These are phyloP conservation scores for Scolecobasidium constrictum DNA, from an alignment of 2,329 filamentous ascomycete species.

Conservation along the genomic window DNA sequence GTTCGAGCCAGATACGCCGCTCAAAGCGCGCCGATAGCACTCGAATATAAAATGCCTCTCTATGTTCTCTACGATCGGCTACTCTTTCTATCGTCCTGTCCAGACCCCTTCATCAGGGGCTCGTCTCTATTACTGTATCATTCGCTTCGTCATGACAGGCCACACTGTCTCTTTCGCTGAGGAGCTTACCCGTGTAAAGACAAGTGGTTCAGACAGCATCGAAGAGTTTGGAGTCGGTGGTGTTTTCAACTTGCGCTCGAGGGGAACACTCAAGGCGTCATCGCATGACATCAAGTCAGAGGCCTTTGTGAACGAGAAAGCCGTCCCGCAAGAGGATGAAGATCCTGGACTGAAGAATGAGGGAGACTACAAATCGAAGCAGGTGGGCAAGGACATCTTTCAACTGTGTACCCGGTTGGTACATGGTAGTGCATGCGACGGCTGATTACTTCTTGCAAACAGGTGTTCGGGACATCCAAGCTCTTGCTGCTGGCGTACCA, in stretches of 20 bases:
- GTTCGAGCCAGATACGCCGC: too few species aligned
- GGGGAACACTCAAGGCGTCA: background rate
- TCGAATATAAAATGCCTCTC: too few species aligned
- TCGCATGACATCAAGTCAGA: background rate
- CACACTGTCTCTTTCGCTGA: background rate
- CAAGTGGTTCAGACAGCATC: background rate
- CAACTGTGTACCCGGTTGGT: too few species aligned
- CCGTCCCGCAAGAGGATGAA: slow-evolving; percentile 9
- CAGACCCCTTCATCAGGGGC: too few species aligned
- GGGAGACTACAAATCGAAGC: slow-evolving; percentile 17
- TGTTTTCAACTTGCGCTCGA: background rate
- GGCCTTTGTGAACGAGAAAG: background rate
- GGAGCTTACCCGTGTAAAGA: background rate
- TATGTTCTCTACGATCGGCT: too few species aligned
- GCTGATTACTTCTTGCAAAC: slow-evolving; percentile 4
- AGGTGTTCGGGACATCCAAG: slow-evolving; percentile 21
- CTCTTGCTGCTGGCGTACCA: slow-evolving; percentile 48
- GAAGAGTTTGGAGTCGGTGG: background rate
- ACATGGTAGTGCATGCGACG: background rate
- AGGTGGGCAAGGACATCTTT: slow-evolving; percentile 3
- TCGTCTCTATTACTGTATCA: too few species aligned
- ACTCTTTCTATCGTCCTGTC: too few species aligned
- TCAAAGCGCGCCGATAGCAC: too few species aligned
- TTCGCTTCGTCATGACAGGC: too few species aligned
- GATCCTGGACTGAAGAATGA: slow-evolving; percentile 16